Percentiles rank a stretch among this genome's conserved stretches.
Evolutionary conservation across 2,329 filamentous ascomycete species (phyloP).

Genomic region (Colletotrichum lentis): DNA sequence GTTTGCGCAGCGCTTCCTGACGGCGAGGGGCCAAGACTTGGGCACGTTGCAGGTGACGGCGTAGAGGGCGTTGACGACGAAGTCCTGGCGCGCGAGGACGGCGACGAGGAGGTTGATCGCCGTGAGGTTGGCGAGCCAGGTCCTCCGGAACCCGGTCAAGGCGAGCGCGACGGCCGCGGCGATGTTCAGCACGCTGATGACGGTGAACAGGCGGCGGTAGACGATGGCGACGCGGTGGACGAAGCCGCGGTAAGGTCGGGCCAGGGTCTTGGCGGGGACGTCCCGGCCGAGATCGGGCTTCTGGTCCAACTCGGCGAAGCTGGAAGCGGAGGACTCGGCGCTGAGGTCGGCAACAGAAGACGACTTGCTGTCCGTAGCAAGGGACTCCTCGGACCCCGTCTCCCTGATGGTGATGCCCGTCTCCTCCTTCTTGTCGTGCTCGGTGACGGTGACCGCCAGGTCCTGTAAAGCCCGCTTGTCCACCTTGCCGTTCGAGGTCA

Average conservation of each 20-base stretch:
- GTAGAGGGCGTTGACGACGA: slow-evolving; percentile 62
- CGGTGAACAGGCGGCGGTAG: slow-evolving; percentile 65
- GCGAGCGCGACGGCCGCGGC: slow-evolving; percentile 56
- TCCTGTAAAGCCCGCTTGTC: slow-evolving; percentile 58
- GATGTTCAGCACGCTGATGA: slow-evolving; percentile 60
- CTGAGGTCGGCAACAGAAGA: slow-evolving; percentile 9
- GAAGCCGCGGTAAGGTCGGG: slow-evolving; percentile 51
- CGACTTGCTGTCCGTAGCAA: slow-evolving; percentile 7
- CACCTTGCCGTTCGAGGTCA: slow-evolving; percentile 65
- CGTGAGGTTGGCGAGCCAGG: slow-evolving; percentile 51
- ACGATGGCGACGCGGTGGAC: slow-evolving; percentile 58
- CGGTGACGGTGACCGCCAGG: slow-evolving; percentile 42
- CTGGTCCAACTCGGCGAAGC: slow-evolving; percentile 34
- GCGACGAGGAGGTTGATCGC: slow-evolving; percentile 59
- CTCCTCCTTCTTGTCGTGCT: slow-evolving; percentile 1
- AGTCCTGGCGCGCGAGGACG: slow-evolving; percentile 62
- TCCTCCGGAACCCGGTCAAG: slow-evolving; percentile 37
- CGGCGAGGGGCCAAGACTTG: slow-evolving; percentile 56
- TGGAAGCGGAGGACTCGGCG: slow-evolving; percentile 22
- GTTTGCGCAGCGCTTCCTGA: slow-evolving; percentile 58
- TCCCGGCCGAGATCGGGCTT: slow-evolving; percentile 34
- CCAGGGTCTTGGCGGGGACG: slow-evolving; percentile 53
- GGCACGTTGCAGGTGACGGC: slow-evolving; percentile 55
- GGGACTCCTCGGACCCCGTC: slow-evolving; percentile 17
- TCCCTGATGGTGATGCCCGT: slow-evolving; percentile 11